Base-by-base conservation (phyloP, 148 eudicot species). In the Persicaria tinctoria region DNA sequence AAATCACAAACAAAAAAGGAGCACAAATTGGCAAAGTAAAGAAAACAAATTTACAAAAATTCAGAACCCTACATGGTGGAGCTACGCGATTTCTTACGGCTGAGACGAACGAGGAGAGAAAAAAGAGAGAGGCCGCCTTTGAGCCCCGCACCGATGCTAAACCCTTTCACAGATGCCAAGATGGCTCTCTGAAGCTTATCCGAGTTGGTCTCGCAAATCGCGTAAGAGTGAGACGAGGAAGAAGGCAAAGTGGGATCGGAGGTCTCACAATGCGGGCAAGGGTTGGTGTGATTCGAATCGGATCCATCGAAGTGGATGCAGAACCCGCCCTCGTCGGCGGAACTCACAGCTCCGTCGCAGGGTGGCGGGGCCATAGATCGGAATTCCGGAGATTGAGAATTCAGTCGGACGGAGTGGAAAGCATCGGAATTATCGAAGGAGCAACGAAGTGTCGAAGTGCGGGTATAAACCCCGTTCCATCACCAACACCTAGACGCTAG, bases 61-160 rank as follows among this genome's bases (percentile, higher is more conserved):
- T 13, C 16, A n/a, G 18, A 17, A 32, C 20, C 46, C 20, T 75
- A 94, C 96, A 60, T 87, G 16, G 79, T 57, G 16, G 86, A 70
- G 62, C 82, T 75, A 2, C 83, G 66, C 9, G 84, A 79, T 74
- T 79, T 86, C 20, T 92, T 82, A 66, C 97, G 93, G 74, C 91
- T 84, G 45, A 92, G 84, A 12, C 99, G 91, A 72, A 93, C 78
- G 56, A 95, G 87, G 50, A 95, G 81, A 27, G 99, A 85, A 83
- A 95, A 95, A 76, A 90, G 60, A 51, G 99, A 83, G 56, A 95
- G 80, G 12, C 99, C 99, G 68, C 99, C 97, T 83, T 95, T 95
- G 14, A 95, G 81, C 6, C 97, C 96, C 41, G 99, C 97, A 46
- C 99, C 99, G 54, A 95, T 95, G 68, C 85, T 75, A 78, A 95